Conservation (phyloP, 495 filamentous ascomycete species). For the Xylaria curta region DNA sequence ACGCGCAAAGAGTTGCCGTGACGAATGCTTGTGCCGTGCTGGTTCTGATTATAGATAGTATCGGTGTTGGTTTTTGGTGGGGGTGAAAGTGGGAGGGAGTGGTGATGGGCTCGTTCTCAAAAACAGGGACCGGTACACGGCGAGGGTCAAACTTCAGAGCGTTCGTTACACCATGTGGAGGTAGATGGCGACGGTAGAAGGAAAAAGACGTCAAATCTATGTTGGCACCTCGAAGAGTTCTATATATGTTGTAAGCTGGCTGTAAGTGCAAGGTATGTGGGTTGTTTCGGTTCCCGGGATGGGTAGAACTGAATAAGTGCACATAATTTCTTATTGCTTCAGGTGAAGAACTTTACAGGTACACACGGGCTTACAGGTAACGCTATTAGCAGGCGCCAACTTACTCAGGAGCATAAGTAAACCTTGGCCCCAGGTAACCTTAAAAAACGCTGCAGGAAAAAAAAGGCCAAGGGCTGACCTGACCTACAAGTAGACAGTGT, state of each 20-base stretch:
- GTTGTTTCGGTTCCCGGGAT: constrained; percentile 10
- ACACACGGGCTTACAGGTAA: too few relatives aligned
- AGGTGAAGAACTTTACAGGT: not conserved
- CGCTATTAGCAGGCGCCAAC: not conserved
- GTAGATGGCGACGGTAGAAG: not conserved
- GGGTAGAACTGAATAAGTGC: not conserved
- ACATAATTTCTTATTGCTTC: not conserved
- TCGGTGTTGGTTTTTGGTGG: constrained; percentile 11
- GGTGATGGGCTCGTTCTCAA: not conserved
- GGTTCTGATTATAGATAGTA: not conserved
- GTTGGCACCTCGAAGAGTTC: not conserved
- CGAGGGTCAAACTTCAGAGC: not conserved
- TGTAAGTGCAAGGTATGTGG: not conserved
- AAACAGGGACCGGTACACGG: constrained; percentile 2
- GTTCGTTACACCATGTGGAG: not conserved
- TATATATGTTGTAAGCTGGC: constrained; percentile 24
- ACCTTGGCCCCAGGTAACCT: not conserved
- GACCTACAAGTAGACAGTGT: not conserved
- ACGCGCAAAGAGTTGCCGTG: constrained; percentile 3
- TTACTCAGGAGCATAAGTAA: not conserved
- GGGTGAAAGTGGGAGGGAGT: not conserved
- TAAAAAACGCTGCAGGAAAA: not conserved
- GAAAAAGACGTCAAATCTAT: constrained; percentile 17
- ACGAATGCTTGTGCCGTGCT: not conserved
- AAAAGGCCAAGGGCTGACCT: not conserved